Base-by-base conservation (phyloP, 2,329 filamentous ascomycete species). In the Fusarium sp. region DNA sequence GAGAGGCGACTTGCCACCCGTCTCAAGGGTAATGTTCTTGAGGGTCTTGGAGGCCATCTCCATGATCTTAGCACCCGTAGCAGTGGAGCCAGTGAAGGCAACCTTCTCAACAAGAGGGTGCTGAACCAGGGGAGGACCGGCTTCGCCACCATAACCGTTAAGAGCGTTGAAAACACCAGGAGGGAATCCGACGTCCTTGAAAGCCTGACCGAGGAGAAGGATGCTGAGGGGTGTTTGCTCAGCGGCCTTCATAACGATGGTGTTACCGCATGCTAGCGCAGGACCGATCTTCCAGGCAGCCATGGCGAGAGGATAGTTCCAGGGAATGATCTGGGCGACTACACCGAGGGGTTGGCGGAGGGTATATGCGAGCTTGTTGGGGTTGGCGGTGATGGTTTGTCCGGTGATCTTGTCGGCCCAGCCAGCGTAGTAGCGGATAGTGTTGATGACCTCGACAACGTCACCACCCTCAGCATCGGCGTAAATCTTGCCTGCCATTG, bases 321-420 rank as follows among this genome's bases (percentile, higher is more conserved):
- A 95, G 63, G 93, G 93, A 77, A 96, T 95, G 79, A 95, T 95
- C 82, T 96, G 93, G 77, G 91, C 93, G 80, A 93, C 94, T 54
- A 94, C 92, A 79, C 92, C 92, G 69, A 92, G 85, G 12, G 78
- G 78, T 58, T 79, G 76, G 20, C 78, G 75, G n/a, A 90, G 79
- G 66, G 93, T 94, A 85, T 95, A 96, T 84, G 93, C 92, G 84
- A 96, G 94, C 81, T 91, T 93, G 72, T 93, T 90, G 61, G 89
- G 88, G 79, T 89, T 86, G 72, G 93, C 92, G 76, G 95, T 92
- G 74, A 95, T 91, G 62, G 94, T 93, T 86, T 94, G 93, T 81
- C 94, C 94, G 81, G 90, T 88, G 74, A 95, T 91, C 90, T 96
- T 97, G 87, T 96, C 94, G 75, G 94, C 93, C 91, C 92, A 96